Evolutionary conservation across 108 stramenopile species (phyloP).

Genomic region (Conticribra weissflogii): DNA sequence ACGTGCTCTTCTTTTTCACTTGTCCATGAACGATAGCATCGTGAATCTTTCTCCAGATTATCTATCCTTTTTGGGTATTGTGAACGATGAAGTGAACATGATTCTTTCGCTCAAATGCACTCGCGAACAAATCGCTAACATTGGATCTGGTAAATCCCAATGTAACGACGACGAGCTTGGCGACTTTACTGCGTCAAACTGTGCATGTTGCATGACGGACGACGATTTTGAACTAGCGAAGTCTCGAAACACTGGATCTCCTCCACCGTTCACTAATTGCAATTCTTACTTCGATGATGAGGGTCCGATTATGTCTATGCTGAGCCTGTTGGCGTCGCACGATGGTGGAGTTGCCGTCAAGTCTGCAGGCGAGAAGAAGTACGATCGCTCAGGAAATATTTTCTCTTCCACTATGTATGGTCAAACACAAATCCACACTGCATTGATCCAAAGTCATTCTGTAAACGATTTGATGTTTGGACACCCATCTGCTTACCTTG

Average conservation of each 20-base stretch:
- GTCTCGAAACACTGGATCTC: slow-evolving; percentile 30
- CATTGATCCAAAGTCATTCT: slow-evolving; percentile 52
- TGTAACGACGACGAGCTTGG: slow-evolving; percentile 38
- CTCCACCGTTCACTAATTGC: slow-evolving; percentile 40
- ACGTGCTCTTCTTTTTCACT: slow-evolving; percentile 33
- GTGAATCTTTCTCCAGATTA: slow-evolving; percentile 52
- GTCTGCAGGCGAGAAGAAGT: slow-evolving; percentile 56
- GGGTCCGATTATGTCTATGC: slow-evolving; percentile 29
- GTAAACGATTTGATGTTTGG: slow-evolving; percentile 58
- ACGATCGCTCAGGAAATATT: slow-evolving; percentile 43
- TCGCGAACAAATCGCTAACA: slow-evolving; percentile 54
- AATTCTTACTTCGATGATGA: slow-evolving; percentile 49
- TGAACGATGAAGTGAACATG: slow-evolving; percentile 53
- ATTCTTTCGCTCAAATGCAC: slow-evolving; percentile 49
- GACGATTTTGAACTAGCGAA: slow-evolving; percentile 24
- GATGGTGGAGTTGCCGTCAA: slow-evolving; percentile 57
- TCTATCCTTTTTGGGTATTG: slow-evolving; percentile 41
- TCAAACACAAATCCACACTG: slow-evolving; percentile 45
- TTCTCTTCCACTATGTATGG: slow-evolving; percentile 40
- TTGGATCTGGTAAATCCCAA: slow-evolving; percentile 44
- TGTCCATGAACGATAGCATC: slow-evolving; percentile 50
- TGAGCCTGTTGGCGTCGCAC: slow-evolving; percentile 54
- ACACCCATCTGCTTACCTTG: slow-evolving; percentile 53
- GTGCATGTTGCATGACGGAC: slow-evolving; percentile 58
- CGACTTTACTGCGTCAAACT: slow-evolving; percentile 33